Evolutionary conservation across 805 yeast genomes (phyloP).

Genomic region (Lipomyces kockii): DNA sequence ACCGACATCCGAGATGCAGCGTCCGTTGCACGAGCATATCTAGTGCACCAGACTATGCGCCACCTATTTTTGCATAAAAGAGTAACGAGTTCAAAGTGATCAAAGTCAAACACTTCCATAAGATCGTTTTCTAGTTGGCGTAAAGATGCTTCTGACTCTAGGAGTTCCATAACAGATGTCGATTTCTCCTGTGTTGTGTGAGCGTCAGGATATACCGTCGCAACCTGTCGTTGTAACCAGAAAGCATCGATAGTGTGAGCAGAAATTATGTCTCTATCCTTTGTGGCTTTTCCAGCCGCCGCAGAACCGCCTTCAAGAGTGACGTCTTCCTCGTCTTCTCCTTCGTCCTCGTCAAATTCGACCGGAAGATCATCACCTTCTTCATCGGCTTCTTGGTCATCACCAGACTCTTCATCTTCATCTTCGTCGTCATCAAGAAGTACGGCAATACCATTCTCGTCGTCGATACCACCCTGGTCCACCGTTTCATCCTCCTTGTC

Average conservation of each 20-base stretch:
- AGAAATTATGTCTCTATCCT: constrained; percentile 39
- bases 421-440: constrained; percentile 53
- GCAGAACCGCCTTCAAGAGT: constrained; percentile 26
- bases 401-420: constrained; percentile 40
- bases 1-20: constrained; percentile 49
- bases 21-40: constrained; percentile 48
- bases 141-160: constrained; percentile 49
- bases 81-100: constrained; percentile 56
- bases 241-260: constrained; percentile 53
- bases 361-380: constrained; percentile 37
- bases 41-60: constrained; percentile 59
- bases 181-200: constrained; percentile 51
- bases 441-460: constrained; percentile 52
- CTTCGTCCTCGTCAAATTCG: constrained; percentile 42
- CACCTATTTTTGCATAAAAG: constrained; percentile 56
- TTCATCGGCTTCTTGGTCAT: constrained; percentile 43
- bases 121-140: constrained; percentile 61
- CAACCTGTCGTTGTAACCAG: constrained; percentile 60
- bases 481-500: constrained; percentile 35
- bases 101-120: constrained; percentile 55
- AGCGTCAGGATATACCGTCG: constrained; percentile 49
- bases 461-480: constrained; percentile 42
- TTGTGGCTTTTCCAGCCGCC: constrained; percentile 8
- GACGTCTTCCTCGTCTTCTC: constrained; percentile 36
- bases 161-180: constrained; percentile 47